Evolutionary conservation across 768 basidiomycete genomes (phyloP).

Genomic region (Boletus vermiculosoides): DNA sequence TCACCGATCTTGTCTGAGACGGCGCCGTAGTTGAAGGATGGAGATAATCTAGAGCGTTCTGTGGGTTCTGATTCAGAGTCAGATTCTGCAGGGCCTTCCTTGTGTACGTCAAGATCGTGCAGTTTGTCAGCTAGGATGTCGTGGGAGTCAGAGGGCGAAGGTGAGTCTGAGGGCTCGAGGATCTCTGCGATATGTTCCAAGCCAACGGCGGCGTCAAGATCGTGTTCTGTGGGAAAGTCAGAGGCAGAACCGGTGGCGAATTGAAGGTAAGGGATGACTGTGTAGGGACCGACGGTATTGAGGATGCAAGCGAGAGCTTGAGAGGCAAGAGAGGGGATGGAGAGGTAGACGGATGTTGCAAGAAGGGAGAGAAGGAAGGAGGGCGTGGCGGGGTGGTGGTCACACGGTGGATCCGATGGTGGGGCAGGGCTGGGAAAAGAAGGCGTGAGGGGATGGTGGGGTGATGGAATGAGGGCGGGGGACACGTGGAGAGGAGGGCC

Average conservation of each 20-base stretch:
- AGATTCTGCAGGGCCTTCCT: slow-evolving; percentile 38
- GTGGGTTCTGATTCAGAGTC: slow-evolving; percentile 30
- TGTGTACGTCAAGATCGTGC: slow-evolving; percentile 33
- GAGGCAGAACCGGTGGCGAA: slow-evolving; percentile 79
- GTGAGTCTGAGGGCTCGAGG: slow-evolving; percentile 36
- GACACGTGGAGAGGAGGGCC: slow-evolving; percentile 74
- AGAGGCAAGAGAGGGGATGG: slow-evolving; percentile 71
- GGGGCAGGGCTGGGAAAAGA: slow-evolving; percentile 45
- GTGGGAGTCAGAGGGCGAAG: slow-evolving; percentile 12
- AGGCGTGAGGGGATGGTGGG: slow-evolving; percentile 68
- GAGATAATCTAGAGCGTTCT: slow-evolving; percentile 20
- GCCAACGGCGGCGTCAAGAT: slow-evolving; percentile 63
- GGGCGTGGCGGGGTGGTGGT: slow-evolving; percentile 74
- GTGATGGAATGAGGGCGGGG: slow-evolving; percentile 60
- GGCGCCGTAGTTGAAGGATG: slow-evolving; percentile 76
- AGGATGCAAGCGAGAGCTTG: slow-evolving; percentile 73
- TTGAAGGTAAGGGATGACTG: slow-evolving; percentile 70
- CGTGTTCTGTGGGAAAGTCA: slow-evolving; percentile 39
- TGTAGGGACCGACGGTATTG: slow-evolving; percentile 74
- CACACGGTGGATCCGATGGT: slow-evolving; percentile 38
- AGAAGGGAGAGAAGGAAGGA: slow-evolving; percentile 82
- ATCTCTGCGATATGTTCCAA: slow-evolving; percentile 64
- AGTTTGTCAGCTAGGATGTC: slow-evolving; percentile 33
- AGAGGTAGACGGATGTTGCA: slow-evolving; percentile 84
- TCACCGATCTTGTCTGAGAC: slow-evolving; percentile 91